Evolutionary conservation across 805 yeast genomes (phyloP), one percentile per base, ranked within the genome.

Genomic region (Yamadazyma ubonensis): DNA sequence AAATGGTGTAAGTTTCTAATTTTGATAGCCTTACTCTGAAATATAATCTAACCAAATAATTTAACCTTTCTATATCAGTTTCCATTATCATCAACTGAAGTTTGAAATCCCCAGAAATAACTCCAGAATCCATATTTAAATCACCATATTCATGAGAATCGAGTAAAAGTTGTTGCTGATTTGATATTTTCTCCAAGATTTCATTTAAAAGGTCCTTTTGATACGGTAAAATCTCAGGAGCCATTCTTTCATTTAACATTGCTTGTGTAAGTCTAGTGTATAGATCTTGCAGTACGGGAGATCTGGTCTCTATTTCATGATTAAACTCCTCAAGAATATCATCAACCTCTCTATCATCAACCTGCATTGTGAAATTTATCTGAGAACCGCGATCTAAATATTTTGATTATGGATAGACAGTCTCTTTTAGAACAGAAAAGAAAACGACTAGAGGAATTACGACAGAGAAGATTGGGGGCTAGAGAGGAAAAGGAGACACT

Each of bases 11-110:
- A 46, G 71, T 73, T 63, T 89, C 96, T 34, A 93, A 76, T 60
- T 86, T 90, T 44, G 68, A 64, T 41, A 89, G 59, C 42, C 99
- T 70, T 5, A 91, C 76, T 45, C 99, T 73, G 23, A 90, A 67
- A 57, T 88, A 91, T 10, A 87, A 75, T 37, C 97, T 65, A n/a
- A 90, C 70, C 25, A 91, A 61, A 57, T 83, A 93, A 52, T 83
- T 87, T 21, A 88, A 76, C 41, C 99, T 67, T 52, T 93, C 98
- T 17, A 93, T 73, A 51, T 93, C 98, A 10, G 95, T 83, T 55
- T 93, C 99, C 50, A 91, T 81, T 17, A 95, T 77, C 67, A 93
- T 78, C 33, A 90, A 67, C 42, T 86, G 83, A 42, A 91, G 62
- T 54, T 90, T 90, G 60, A 81, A 80, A 45, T 83, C 86, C 12